Percentiles rank a stretch among this genome's conserved stretches.
Evolutionary conservation across 2,329 filamentous ascomycete species (phyloP).

Genomic region (Penicillium sp.): DNA sequence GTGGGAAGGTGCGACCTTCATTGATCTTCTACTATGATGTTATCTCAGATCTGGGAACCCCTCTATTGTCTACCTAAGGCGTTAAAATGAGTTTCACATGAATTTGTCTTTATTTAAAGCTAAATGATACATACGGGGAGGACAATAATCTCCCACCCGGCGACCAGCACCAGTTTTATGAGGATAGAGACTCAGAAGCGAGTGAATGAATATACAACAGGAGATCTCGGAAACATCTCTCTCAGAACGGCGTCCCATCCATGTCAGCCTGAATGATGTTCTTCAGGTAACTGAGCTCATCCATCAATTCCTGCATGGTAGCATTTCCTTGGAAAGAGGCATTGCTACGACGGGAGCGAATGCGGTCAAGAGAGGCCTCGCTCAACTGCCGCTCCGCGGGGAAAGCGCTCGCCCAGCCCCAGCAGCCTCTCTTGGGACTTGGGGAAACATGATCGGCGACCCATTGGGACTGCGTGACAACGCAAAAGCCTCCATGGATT

Average conservation of each 20-base stretch:
- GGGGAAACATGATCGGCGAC: slow-evolving; percentile 24
- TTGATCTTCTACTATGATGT: no score
- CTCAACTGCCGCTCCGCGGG: slow-evolving; percentile 2
- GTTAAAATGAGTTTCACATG: not conserved
- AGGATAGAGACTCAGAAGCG: not conserved
- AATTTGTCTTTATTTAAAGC: slow-evolving; percentile 2
- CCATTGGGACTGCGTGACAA: slow-evolving; percentile 26
- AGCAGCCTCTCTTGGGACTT: slow-evolving; percentile 9
- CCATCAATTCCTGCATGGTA: slow-evolving; percentile 49
- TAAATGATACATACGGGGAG: slow-evolving; percentile 8
- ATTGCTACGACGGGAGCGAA: slow-evolving; percentile 18
- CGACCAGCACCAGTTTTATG: slow-evolving; percentile 18
- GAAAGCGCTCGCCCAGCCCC: not conserved
- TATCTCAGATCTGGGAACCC: no score
- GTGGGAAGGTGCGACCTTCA: no score
- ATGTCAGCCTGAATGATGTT: slow-evolving; percentile 43
- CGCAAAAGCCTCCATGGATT: slow-evolving; percentile 30
- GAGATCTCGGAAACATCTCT: not conserved
- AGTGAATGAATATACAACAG: not conserved
- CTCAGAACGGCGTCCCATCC: slow-evolving; percentile 24
- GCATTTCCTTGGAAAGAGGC: slow-evolving; percentile 29
- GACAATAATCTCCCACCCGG: slow-evolving; percentile 2
- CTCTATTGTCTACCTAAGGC: no score
- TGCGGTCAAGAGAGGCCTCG: slow-evolving; percentile 6
- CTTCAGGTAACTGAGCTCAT: slow-evolving; percentile 52